Base-by-base conservation (phyloP, 192 early-diverging fungal genomes). In the Chytriomyces hyalinus region DNA sequence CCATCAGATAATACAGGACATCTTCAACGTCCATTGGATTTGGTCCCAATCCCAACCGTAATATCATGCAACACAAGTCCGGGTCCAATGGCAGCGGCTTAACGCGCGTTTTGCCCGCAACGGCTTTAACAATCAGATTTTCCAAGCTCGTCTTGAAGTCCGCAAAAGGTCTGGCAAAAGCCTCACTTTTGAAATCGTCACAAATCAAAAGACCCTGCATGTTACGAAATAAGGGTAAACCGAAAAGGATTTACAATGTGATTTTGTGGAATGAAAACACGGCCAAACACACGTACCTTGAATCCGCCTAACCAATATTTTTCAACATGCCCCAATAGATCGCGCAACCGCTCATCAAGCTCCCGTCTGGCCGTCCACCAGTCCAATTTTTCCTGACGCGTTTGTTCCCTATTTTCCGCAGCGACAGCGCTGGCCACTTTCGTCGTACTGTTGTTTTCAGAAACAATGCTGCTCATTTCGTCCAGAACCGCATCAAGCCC, bases 261-360 rank as follows among this genome's bases (percentile, higher is more conserved):
- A 43, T 76, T 53, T 53, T n/a, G 22, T 59, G 26, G 20, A 6
- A 10, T 45, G 67, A 48, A 47, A 6, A 13, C 15, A 26, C 10
- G 62, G 8, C 10, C 8, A 15, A 64, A 26, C 10, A 64, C 10
- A 9, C 66, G 3, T 75, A 90, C 92, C 84, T 91, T 90, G 78
- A 97, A 94, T 6, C 92, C 95, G 15, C 95, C 92, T 5, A 99
- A 84, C 96, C 97, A 98, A 17, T 83, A 83, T 46, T 81, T 75
- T 72, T 99, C 94, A 13, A 99, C 89, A 15, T 76, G 78, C 0
- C 51, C 74, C 26, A 98, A 76, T 47, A 96, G 67, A 6, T 67
- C 70, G 59, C 90, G 85, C 49, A 99, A 69, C 28, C 87, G 86
- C 3, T 78, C 75, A 80, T 99, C 95, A 17, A 98, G 75, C 26